Conservation (phyloP, 495 filamentous ascomycete genomes). For the Hypoxylon subgilvum region DNA sequence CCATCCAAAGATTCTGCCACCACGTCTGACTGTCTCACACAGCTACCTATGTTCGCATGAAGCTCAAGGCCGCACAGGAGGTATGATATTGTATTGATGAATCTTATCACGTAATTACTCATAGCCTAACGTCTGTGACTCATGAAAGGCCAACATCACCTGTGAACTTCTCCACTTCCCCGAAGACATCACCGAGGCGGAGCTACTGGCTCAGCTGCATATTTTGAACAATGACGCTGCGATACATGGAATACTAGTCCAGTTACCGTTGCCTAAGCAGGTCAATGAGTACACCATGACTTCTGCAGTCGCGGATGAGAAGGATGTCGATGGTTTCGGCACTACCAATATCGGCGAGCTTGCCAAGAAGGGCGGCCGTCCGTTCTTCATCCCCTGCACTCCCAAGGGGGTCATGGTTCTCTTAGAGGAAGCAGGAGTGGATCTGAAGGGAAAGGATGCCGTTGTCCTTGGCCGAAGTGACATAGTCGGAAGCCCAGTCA, state of each 20-base stretch:
- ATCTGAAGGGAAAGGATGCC: constrained; percentile 86
- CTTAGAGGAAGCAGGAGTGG: constrained; percentile 79
- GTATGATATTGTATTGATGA: constrained; percentile 51
- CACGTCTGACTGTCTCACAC: constrained; percentile 41
- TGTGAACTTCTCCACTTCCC: constrained; percentile 85
- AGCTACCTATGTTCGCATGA: constrained; percentile 99
- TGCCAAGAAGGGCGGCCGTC: constrained; percentile 88
- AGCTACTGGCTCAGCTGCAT: constrained; percentile 81
- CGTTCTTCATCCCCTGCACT: constrained; percentile 90
- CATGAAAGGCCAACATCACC: constrained; percentile 77
- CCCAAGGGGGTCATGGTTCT: constrained; percentile 97
- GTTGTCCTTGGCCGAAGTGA: constrained; percentile 95
- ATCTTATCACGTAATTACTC: constrained; percentile 3
- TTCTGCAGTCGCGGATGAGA: constrained; percentile 85
- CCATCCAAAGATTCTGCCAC: background rate
- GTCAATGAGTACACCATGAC: constrained; percentile 90
- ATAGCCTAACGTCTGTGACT: constrained; percentile 32
- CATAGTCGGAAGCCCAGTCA: constrained; percentile 95
- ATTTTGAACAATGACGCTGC: constrained; percentile 84
- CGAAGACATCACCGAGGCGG: constrained; percentile 79
- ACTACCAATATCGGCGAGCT: constrained; percentile 92
- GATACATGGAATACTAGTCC: constrained; percentile 92
- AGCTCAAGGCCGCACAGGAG: constrained; percentile 95
- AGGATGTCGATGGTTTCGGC: constrained; percentile 98
- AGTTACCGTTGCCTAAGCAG: constrained; percentile 85